phyloP scores from a whole-genome alignment of 2,329 filamentous ascomycete species.

The Cadophora sp. region DNA sequence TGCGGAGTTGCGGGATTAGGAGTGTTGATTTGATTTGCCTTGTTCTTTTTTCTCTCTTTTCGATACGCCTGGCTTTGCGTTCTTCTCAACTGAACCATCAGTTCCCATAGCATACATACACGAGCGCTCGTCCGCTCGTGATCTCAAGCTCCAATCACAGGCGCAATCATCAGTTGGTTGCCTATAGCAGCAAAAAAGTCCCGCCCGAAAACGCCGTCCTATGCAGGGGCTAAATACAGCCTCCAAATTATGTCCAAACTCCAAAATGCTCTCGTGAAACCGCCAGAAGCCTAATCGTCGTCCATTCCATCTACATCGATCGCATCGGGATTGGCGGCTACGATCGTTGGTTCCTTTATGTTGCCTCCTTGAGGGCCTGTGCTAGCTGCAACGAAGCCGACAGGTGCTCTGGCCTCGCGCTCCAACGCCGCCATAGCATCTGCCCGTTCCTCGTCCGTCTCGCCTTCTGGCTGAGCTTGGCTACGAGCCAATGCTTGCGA shows the following conservation, averaged over 20 bases:
- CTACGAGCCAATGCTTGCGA: constrained; percentile 89
- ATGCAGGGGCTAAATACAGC: constrained; percentile 27
- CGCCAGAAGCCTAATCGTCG: constrained; percentile 27
- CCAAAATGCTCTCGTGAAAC: constrained; percentile 15
- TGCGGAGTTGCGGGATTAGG: not conserved
- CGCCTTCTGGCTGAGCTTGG: constrained; percentile 56
- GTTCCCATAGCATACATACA: constrained; percentile 19
- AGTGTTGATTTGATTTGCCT: constrained; percentile 15
- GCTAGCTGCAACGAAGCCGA: constrained; percentile 89
- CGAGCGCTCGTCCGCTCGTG: constrained; percentile 13
- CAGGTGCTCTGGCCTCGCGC: constrained; percentile 83
- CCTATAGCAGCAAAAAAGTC: constrained; percentile 9
- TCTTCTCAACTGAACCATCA: constrained; percentile 1
- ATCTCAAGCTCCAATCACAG: constrained; percentile 1
- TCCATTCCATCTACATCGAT: constrained; percentile 73
- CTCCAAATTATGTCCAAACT: constrained; percentile 22
- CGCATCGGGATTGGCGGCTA: constrained; percentile 78
- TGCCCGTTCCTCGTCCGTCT: constrained; percentile 56
- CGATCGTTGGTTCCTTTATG: constrained; percentile 49
- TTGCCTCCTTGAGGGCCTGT: constrained; percentile 72
- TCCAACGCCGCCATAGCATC: constrained; percentile 93
- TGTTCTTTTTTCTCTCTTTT: not conserved
- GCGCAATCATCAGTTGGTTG: constrained; percentile 5
- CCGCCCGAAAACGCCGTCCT: constrained; percentile 28
- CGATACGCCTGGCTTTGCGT: not conserved